Evolutionary conservation across 805 yeast species (phyloP), one percentile per base, ranked within the genome.

Genomic region (Candida ulmi): DNA sequence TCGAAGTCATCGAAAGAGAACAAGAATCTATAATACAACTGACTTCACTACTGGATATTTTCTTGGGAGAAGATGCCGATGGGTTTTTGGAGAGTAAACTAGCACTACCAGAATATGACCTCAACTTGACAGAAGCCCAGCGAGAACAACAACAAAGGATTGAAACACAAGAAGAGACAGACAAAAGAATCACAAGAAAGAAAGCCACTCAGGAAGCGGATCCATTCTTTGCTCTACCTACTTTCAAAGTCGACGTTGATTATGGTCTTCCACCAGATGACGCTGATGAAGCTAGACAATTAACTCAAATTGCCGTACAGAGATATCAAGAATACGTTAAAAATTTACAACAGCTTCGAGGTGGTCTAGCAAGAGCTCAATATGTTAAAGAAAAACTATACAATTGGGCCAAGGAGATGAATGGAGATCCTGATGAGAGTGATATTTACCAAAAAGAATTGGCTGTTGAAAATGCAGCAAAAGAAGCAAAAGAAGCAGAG

Each of bases 381-480:
- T 67, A 91, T 44, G 71, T 84, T 48, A 80, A 86, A 49, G 74
- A 74, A 33, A 76, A 79, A 47, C 73, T 93, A 34, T 73, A 70
- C 46, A 74, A 76, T 48, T 91, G 98, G 98, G 85, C 93, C 40
- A 75, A 75, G 51, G 96, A 90, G 55, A 83, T 85, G 75, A 71
- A 82, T 45, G 95, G 80, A 11, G 75, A 75, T 39, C 73, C 69
- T 32, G 77, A 74, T 43, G 74, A 65, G 27, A 66, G 59, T 40
- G 69, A 67, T 17, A 50, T 63, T 5, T 60, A 67, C 30, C 66
- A 64, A 28, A 55, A 48, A 31, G 66, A 59, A 8, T 34, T 38
- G 17, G 39, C 40, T 1, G 38, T 9, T 46, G 44, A 9, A n/a
- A 30, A 18, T 30, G 48, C 57, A 18, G 66, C 60, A 30, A 65